Evolutionary conservation across 352 stramenopile species (phyloP), one percentile per base, ranked within the genome.

Genomic region (Globisporangium radiosum): DNA sequence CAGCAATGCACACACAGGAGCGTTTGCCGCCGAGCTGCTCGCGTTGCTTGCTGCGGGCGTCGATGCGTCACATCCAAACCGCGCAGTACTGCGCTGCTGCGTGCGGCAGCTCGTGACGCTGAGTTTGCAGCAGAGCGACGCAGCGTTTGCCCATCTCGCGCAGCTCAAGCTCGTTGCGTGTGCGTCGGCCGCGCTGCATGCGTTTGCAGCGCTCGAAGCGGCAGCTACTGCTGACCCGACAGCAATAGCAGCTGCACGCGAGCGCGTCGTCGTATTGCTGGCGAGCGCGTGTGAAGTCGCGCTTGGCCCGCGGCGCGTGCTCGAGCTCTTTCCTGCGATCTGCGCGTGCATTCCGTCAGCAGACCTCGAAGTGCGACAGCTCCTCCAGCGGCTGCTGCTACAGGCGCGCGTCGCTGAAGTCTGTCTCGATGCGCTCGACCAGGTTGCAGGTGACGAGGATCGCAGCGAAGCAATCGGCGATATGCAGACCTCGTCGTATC

Each of bases 291-390:
- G 71, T 5, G 79, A 90, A 54, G 76, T 83, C 4, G 71, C 72
- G 0, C 62, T 92, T 63, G 71, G 68, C 11, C 69, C 81, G 25
- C 77, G 69, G 9, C 81, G 72, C 56, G 63, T 93, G 25, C 65
- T 93, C 43, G 78, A 84, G 52, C 76, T 94, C 72, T 94, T 90
- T 62, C 72, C 77, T 3, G 69, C 81, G 36, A 64, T 94, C n/a
- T 94, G 85, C 47, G 69, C 64, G 17, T 92, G 81, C 66, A 94
- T 94, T 56, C 79, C 77, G 49, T 91, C 79, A 33, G 65, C 68
- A 13, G 72, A 88, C 51, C 57, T 76, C 14, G 73, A 88, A 51
- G 79, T 94, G 19, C 85, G 85, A 0, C 58, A 68, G 49, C 72
- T 88, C 10, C 75, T 94, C 45, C 85, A 92, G 62, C 72, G 71